Percentiles rank a stretch among this genome's conserved stretches.
Evolutionary conservation across 495 filamentous ascomycete species (phyloP).

Genomic region (Patellaria atrata): DNA sequence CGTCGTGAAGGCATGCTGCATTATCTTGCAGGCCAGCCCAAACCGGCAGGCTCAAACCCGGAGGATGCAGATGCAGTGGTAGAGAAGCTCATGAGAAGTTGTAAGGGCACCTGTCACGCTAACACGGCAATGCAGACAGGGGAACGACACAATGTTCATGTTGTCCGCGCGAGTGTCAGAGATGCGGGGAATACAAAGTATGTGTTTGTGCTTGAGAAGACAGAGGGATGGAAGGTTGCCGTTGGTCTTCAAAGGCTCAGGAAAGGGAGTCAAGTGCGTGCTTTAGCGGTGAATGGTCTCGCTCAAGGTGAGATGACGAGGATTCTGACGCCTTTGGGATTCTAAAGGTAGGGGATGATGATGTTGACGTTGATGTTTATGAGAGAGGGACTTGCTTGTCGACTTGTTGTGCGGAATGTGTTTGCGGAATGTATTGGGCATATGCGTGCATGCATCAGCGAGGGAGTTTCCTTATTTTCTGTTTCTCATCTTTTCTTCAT

Average conservation of each 20-base stretch:
- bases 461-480: too few relatives aligned
- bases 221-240: slow-evolving; percentile 88
- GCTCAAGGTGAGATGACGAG: slow-evolving; percentile 41
- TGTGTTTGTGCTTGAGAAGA: slow-evolving; percentile 66
- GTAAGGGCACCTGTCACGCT: slow-evolving; percentile 9
- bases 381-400: too few relatives aligned
- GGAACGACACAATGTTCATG: slow-evolving; percentile 39
- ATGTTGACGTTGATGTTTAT: too few relatives aligned
- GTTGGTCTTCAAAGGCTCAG: slow-evolving; percentile 62
- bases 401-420: too few relatives aligned
- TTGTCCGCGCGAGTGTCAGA: slow-evolving; percentile 66
- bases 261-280: slow-evolving; percentile 46
- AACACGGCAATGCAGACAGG: slow-evolving; percentile 29
- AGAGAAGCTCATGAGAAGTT: background rate
- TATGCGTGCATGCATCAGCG: too few relatives aligned
- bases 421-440: too few relatives aligned
- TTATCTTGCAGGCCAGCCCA: too few relatives aligned
- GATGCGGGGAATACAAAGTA: slow-evolving; percentile 75
- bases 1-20: too few relatives aligned
- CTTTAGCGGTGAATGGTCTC: slow-evolving; percentile 29
- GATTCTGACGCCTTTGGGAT: slow-evolving; percentile 49
- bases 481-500: too few relatives aligned
- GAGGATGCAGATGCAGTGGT: too few relatives aligned
- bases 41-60: too few relatives aligned
- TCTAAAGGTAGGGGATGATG: too few relatives aligned